These are phyloP conservation scores for Boletus speciosus DNA, from an alignment of 768 basidiomycete species.

Conservation along the genomic window DNA sequence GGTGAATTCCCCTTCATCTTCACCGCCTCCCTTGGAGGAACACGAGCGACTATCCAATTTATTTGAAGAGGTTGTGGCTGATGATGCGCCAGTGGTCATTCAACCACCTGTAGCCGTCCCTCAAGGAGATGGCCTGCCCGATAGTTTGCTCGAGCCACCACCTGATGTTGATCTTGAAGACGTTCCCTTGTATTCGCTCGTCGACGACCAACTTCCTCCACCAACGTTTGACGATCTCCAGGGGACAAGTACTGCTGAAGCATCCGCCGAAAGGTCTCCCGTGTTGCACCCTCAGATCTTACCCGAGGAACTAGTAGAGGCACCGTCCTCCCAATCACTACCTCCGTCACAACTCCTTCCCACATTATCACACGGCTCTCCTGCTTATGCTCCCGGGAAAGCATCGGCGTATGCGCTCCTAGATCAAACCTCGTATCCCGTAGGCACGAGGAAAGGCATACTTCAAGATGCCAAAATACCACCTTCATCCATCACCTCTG, in stretches of 20 bases:
- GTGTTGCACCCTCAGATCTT: neutral
- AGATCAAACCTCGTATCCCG: neutral
- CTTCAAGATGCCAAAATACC: neutral
- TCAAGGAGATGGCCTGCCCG: neutral
- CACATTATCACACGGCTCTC: neutral
- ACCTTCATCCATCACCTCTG: neutral
- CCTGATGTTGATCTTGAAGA: conserved; percentile 14
- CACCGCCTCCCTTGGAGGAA: conserved; percentile 10
- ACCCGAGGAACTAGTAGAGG: neutral
- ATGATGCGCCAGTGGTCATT: neutral
- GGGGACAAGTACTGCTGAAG: neutral
- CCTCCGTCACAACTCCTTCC: neutral
- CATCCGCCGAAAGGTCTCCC: neutral
- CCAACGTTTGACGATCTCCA: conserved; percentile 23
- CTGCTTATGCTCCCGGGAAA: neutral
- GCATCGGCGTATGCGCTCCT: neutral
- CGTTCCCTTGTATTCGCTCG: conserved; percentile 21
- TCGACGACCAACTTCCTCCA: conserved; percentile 24
- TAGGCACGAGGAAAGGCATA: neutral
- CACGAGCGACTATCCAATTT: neutral
- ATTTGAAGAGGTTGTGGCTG: neutral
- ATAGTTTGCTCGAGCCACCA: neutral
- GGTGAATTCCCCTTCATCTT: neutral
- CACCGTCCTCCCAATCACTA: neutral
- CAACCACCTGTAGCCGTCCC: neutral